phyloP scores from a whole-genome alignment of 1,284 basidiomycete genomes.

The Thecaphora thlaspeos region DNA sequence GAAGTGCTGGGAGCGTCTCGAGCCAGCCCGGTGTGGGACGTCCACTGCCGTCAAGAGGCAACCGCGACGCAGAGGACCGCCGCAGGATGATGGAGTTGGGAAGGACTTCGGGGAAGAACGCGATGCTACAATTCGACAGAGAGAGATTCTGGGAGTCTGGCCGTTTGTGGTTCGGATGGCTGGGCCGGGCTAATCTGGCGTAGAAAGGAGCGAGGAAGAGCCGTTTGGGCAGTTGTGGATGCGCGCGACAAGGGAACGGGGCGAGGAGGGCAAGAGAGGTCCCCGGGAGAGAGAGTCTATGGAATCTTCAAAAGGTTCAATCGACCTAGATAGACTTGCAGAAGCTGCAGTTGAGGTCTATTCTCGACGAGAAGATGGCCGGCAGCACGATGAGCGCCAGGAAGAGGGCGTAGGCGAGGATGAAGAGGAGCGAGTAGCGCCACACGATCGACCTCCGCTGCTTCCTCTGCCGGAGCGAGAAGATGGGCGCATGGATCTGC shows the following conservation, averaged over 20 bases:
- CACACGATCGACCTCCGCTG: slow-evolving; percentile 59
- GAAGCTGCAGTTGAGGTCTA: slow-evolving; percentile 39
- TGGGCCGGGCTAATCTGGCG: no score
- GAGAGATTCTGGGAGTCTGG: no score
- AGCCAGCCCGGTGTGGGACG: no score
- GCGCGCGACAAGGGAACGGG: no score
- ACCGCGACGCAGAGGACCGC: no score
- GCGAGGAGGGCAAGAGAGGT: neutral
- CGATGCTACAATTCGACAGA: neutral
- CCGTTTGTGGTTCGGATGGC: no score
- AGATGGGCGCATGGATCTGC: slow-evolving; percentile 75
- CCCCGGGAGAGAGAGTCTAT: neutral
- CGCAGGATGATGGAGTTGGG: no score
- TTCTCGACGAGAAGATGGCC: slow-evolving; percentile 37
- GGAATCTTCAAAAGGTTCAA: no score
- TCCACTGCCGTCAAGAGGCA: no score
- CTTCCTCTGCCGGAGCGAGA: slow-evolving; percentile 59
- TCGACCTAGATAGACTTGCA: slow-evolving; percentile 34
- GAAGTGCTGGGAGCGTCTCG: no score
- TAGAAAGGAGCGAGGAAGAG: slow-evolving; percentile 4
- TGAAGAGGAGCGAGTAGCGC: slow-evolving; percentile 77
- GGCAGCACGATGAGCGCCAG: slow-evolving; percentile 65
- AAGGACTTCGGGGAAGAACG: no score
- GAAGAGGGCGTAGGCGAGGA: slow-evolving; percentile 72
- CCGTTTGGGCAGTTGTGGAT: no score